Conservation (phyloP, 176 grass and related monocot species). For the Zea luxurians region DNA sequence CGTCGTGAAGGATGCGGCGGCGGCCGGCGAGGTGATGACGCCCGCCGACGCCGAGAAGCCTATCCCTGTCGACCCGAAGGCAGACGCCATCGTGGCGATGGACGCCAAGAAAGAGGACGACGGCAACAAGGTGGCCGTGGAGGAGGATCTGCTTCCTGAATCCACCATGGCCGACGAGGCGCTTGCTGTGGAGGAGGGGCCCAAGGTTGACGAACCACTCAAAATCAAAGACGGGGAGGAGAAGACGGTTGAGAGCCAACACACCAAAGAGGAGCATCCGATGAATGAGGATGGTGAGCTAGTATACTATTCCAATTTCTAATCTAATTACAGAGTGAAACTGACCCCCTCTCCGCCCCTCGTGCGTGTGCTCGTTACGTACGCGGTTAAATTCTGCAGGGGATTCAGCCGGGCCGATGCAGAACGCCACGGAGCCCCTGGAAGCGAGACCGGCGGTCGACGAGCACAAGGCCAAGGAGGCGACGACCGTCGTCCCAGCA, state of each 20-base stretch:
- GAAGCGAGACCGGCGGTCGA: constrained; percentile 37
- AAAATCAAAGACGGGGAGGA: not conserved
- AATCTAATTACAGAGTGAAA: not conserved
- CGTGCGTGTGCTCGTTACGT: not conserved
- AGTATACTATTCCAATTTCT: not conserved
- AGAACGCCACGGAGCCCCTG: constrained; percentile 34
- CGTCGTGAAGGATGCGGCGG: constrained; percentile 19
- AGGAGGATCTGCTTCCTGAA: constrained; percentile 28
- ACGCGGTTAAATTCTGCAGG: not conserved
- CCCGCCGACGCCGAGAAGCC: constrained; percentile 26
- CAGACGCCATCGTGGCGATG: not conserved
- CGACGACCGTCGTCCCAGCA: not conserved
- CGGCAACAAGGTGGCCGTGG: not conserved
- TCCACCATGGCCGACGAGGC: constrained; percentile 35
- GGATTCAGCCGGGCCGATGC: constrained; percentile 38
- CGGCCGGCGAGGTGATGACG: not conserved
- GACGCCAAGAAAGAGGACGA: too few relatives aligned
- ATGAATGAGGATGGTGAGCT: constrained; percentile 11
- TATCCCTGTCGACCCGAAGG: not conserved
- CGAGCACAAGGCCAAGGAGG: constrained; percentile 24
- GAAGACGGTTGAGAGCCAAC: constrained; percentile 5
- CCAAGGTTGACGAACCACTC: not conserved
- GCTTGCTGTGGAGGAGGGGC: constrained; percentile 1
- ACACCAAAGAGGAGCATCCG: not conserved
- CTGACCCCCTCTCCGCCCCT: not conserved